Conservation (phyloP, 106 monocot species). For the Alisma plantagoaquatica region DNA sequence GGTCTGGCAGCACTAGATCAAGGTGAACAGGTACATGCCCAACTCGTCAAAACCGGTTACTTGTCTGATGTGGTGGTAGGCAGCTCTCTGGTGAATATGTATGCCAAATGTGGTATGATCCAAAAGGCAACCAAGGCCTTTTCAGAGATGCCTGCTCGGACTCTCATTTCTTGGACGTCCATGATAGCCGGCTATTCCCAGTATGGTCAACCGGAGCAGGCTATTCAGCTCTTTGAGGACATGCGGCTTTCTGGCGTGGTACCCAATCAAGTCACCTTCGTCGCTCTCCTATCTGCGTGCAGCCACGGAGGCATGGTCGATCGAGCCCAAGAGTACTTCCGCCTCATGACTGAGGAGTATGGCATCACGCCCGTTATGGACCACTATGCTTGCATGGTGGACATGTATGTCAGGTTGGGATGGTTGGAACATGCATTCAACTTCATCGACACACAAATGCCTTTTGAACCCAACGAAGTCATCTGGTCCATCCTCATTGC, state of each 20-base stretch:
- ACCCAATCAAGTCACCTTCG: slow-evolving; percentile 78
- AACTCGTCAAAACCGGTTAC: slow-evolving; percentile 60
- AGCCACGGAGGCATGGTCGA: slow-evolving; percentile 68
- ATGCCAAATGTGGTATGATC: slow-evolving; percentile 74
- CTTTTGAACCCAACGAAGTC: slow-evolving; percentile 68
- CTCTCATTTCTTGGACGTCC: slow-evolving; percentile 79
- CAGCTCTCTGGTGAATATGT: slow-evolving; percentile 86
- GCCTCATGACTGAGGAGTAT: slow-evolving; percentile 83
- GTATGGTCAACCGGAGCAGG: slow-evolving; percentile 57
- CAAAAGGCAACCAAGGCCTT: slow-evolving; percentile 65
- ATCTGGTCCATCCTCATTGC: slow-evolving; percentile 88
- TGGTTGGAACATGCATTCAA: slow-evolving; percentile 55
- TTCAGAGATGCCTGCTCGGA: slow-evolving; percentile 66
- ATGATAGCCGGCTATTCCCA: slow-evolving; percentile 84
- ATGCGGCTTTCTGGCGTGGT: slow-evolving; percentile 64
- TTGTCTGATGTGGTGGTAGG: slow-evolving; percentile 69
- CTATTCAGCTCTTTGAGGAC: slow-evolving; percentile 81
- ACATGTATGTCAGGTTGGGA: slow-evolving; percentile 80
- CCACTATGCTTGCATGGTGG: slow-evolving; percentile 91
- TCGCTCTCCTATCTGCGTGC: slow-evolving; percentile 88
- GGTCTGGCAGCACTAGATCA: slow-evolving; percentile 57
- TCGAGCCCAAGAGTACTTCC: slow-evolving; percentile 66
- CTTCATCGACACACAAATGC: slow-evolving; percentile 49
- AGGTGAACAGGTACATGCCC: slow-evolving; percentile 80
- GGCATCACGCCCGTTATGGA: slow-evolving; percentile 69